Evolutionary conservation across 179 eudicot species (phyloP).

Genomic region (Drosera spatulata): DNA sequence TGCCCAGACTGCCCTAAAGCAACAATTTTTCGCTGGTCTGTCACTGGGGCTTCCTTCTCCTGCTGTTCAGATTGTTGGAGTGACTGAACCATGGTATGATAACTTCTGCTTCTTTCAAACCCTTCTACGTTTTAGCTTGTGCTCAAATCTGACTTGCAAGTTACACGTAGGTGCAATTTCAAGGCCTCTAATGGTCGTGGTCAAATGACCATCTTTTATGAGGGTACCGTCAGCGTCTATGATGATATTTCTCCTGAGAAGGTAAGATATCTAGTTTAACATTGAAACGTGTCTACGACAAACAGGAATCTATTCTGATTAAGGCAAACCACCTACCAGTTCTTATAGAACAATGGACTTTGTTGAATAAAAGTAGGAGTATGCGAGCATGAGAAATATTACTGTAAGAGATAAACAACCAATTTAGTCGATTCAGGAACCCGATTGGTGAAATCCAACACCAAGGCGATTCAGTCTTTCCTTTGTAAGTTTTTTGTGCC

Average conservation of each 20-base stretch:
- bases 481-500: too few species aligned
- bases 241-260: conserved; percentile 51
- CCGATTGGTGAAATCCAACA: too few species aligned
- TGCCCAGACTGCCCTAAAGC: conserved; percentile 19
- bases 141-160: too few species aligned
- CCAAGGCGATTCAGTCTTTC: too few species aligned
- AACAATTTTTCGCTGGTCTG: conserved; percentile 17
- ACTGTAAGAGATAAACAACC: too few species aligned
- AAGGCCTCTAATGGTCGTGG: conserved; percentile 26
- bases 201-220: conserved; percentile 55
- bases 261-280: conserved; percentile 14
- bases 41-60: conserved; percentile 2
- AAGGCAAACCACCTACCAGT: too few species aligned
- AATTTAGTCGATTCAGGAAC: too few species aligned
- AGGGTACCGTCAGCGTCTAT: conserved; percentile 41
- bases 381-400: too few species aligned
- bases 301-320: too few species aligned
- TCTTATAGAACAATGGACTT: too few species aligned
- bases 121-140: too few species aligned
- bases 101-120: background rate
- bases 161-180: conserved; percentile 21
- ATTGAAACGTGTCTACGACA: background rate
- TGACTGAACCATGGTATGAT: conserved; percentile 9
- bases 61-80: conserved; percentile 3
- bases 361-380: too few species aligned